phyloP scores from a whole-genome alignment of 768 basidiomycete genomes.

The Clitopilus passeckerianus region DNA sequence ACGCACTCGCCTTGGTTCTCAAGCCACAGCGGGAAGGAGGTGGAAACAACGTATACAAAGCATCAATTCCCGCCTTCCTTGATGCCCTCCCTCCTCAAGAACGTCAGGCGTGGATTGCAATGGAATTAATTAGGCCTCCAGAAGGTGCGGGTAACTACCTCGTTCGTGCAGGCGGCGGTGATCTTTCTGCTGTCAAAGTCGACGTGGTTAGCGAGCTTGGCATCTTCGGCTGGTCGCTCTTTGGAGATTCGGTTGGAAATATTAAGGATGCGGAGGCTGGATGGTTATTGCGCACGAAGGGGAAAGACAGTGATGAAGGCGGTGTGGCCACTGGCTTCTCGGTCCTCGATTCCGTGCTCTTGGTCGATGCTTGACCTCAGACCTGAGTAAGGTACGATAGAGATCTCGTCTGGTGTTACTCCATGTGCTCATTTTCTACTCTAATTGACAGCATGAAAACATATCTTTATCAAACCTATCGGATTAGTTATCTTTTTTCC shows the following conservation, averaged over 20 bases:
- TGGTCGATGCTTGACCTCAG: conserved; percentile 36
- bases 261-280: conserved; percentile 66
- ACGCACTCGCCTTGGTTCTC: conserved; percentile 64
- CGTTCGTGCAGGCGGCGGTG: conserved; percentile 60
- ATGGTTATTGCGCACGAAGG: conserved; percentile 87
- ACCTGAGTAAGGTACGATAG: neutral
- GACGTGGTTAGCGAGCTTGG: conserved; percentile 90
- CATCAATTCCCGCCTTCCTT: conserved; percentile 74
- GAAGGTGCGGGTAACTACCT: conserved; percentile 64
- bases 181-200: conserved; percentile 39
- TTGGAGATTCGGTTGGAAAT: conserved; percentile 40
- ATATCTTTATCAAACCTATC: neutral
- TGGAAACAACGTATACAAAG: conserved; percentile 92
- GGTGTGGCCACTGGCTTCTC: conserved; percentile 84
- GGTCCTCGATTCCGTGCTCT: conserved; percentile 64
- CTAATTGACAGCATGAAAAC: neutral
- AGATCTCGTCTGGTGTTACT: neutral
- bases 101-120: conserved; percentile 89
- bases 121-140: conserved; percentile 88
- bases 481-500: neutral
- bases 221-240: conserved; percentile 86
- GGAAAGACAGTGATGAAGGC: conserved; percentile 87
- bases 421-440: neutral
- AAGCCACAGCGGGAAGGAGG: conserved; percentile 99
- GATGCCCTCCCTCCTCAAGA: conserved; percentile 53